These are phyloP conservation scores for Paragyromitra xinjiangensis DNA, from an alignment of 495 filamentous ascomycete genomes.

Conservation along the genomic window DNA sequence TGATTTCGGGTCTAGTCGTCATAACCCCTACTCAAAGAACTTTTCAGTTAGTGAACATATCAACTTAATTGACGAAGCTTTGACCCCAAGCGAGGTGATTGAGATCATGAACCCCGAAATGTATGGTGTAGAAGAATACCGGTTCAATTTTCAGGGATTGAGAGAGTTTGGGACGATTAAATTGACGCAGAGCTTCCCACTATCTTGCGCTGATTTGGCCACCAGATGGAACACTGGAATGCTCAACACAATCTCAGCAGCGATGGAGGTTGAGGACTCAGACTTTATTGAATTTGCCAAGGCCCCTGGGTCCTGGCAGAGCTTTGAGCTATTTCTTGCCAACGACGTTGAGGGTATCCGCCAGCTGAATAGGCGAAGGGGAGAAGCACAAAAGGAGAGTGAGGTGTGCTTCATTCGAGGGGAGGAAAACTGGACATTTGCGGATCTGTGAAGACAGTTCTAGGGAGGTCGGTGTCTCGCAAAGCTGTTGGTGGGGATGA, in stretches of 20 bases:
- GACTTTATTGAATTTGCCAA: slow-evolving; percentile 33
- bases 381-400: neutral
- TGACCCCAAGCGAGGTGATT: slow-evolving; percentile 31
- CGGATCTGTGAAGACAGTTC: neutral
- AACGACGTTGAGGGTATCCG: slow-evolving; percentile 22
- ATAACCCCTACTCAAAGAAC: slow-evolving; percentile 31
- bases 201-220: neutral
- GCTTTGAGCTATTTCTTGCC: slow-evolving; percentile 32
- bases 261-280: slow-evolving; percentile 28
- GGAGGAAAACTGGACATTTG: slow-evolving; percentile 2
- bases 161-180: slow-evolving; percentile 41
- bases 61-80: slow-evolving; percentile 30
- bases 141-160: slow-evolving; percentile 38
- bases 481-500: neutral
- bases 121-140: slow-evolving; percentile 19
- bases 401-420: slow-evolving; percentile 1
- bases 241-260: slow-evolving; percentile 17
- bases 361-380: neutral
- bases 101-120: slow-evolving; percentile 37
- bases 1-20: slow-evolving; percentile 27
- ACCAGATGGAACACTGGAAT: slow-evolving; percentile 16
- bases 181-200: slow-evolving; percentile 35
- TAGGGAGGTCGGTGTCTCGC: neutral
- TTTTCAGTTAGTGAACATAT: slow-evolving; percentile 22
- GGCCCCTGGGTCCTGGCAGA: slow-evolving; percentile 28